phyloP scores from a whole-genome alignment of 1,284 basidiomycete species.

The Malassezia nana region DNA sequence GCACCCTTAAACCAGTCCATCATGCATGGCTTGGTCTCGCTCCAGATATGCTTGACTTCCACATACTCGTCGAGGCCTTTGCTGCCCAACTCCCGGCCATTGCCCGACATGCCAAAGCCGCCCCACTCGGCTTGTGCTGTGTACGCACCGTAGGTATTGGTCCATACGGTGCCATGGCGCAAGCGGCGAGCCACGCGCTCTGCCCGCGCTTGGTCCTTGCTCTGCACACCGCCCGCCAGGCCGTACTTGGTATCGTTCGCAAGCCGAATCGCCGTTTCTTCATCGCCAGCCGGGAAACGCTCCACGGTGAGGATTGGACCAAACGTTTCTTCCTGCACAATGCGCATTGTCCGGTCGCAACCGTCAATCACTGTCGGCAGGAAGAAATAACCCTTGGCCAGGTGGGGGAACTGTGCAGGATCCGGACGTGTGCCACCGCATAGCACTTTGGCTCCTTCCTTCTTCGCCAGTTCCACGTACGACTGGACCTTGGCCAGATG shows the following conservation, averaged over 20 bases:
- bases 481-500: constrained; percentile 40
- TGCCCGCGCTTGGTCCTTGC: constrained; percentile 28
- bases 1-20: constrained; percentile 43
- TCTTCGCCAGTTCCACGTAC: constrained; percentile 30
- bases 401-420: constrained; percentile 26
- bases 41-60: constrained; percentile 43
- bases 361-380: constrained; percentile 44
- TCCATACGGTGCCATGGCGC: constrained; percentile 46
- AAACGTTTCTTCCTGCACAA: constrained; percentile 47
- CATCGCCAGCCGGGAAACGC: constrained; percentile 42
- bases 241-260: constrained; percentile 48
- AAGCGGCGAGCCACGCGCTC: constrained; percentile 36
- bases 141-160: constrained; percentile 43
- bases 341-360: constrained; percentile 45
- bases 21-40: constrained; percentile 32
- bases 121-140: constrained; percentile 46
- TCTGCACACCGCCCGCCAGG: constrained; percentile 44
- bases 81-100: constrained; percentile 43
- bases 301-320: constrained; percentile 47
- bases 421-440: constrained; percentile 40
- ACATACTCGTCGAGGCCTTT: constrained; percentile 46
- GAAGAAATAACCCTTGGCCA: constrained; percentile 46
- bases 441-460: constrained; percentile 38
- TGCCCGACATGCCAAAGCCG: constrained; percentile 44
- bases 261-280: constrained; percentile 34